Base-by-base conservation (phyloP, 2,329 filamentous ascomycete genomes). In the Bisporella sp. region DNA sequence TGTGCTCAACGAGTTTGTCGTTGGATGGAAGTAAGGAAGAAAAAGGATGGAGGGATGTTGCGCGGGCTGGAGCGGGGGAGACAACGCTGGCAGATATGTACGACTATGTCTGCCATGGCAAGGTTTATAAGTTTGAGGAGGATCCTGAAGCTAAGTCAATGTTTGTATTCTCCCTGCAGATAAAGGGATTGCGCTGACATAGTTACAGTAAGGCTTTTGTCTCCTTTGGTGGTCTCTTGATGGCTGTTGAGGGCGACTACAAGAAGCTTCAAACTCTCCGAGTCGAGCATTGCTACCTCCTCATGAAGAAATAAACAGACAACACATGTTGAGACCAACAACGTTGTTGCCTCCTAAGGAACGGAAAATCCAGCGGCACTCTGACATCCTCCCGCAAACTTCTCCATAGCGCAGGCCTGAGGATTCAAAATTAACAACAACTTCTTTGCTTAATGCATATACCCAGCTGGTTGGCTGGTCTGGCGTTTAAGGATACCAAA, bases 221-320 rank as follows among this genome's bases (percentile, higher is more conserved):
- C 60, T 96, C 90, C 1, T 99, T 96, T 63, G 93, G 93, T 45
- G 93, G 93, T 6, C 74, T 99, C 57, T 72, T 99, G 62, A 84
- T 97, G 72, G 89, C 86, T 62, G 78, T 99, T 50, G 87, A 96
- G 64, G 93, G 95, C 5, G 93, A 93, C 2, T 93, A 95, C 70
- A 95, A 93, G 77, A 96, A 96, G 75, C 81, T 99, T 56, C 95
- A 87, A 33, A 87, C 90, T 31, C 72, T 99, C 64, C 82, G 90
- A 62, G 92, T 96, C 63, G 93, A 99, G 68, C 85, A 96, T 66
- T 83, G 95, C 57, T 99, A 99, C 68, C 79, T 99, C 54, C 78
- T 97, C 54, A 75, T 95, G 61, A 99, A 96, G 82, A 96, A 95
- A 82, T 92, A 71, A 64, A 45, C n/a, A 8, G 35, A 8, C 35